Conservation (phyloP, 139 green algal species). For the Haematococcus sp. region DNA sequence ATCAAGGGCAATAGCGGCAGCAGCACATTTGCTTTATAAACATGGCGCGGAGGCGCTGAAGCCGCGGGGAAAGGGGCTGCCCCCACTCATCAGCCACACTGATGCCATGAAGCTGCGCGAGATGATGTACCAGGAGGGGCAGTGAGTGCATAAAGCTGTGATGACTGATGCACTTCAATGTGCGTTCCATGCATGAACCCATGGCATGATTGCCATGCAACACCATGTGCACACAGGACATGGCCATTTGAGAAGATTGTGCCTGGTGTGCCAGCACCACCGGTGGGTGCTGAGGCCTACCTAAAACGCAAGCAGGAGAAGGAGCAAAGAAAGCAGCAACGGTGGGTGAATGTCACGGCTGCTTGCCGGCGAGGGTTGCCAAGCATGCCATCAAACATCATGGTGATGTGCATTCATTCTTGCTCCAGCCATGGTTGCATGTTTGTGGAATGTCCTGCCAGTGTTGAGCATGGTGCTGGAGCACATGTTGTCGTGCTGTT, state of each 20-base stretch:
- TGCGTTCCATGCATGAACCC: not conserved
- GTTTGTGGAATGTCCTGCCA: not conserved
- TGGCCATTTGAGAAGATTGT: constrained; percentile 51
- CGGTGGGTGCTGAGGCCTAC: constrained; percentile 20
- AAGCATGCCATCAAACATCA: too few species aligned
- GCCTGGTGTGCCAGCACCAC: constrained; percentile 26
- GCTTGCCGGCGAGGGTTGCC: too few species aligned
- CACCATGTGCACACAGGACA: constrained; percentile 16
- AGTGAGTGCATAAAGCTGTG: constrained; percentile 11
- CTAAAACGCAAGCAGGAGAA: constrained; percentile 24
- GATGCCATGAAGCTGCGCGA: constrained; percentile 23
- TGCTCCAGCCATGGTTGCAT: too few species aligned
- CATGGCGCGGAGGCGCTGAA: not conserved
- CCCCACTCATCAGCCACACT: not conserved
- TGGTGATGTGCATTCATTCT: too few species aligned
- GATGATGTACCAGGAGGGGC: constrained; percentile 17
- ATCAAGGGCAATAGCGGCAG: constrained; percentile 4
- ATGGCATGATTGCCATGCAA: not conserved
- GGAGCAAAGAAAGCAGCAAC: constrained; percentile 17
- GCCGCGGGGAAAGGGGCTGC: not conserved
- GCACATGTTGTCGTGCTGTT: not conserved
- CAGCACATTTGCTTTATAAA: not conserved
- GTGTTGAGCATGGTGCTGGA: not conserved
- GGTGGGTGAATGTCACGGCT: not conserved
- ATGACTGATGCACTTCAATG: not conserved